Percentiles rank a stretch among this genome's conserved stretches.
phyloP scores from a whole-genome alignment of 2,329 filamentous ascomycete genomes.

The Onygenales sp. region DNA sequence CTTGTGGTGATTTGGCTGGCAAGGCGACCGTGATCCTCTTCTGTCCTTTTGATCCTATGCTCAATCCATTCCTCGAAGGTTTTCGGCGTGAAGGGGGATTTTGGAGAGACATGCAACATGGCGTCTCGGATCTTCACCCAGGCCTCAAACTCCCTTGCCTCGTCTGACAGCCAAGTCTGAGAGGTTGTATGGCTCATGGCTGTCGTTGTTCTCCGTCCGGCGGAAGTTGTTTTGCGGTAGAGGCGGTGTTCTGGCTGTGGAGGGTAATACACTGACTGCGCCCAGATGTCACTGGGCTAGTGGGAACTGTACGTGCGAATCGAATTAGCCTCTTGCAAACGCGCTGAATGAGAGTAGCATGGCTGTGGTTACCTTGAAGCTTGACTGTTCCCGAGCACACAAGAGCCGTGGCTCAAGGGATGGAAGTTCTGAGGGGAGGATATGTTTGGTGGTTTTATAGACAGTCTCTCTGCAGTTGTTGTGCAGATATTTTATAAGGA shows the following conservation, averaged over 20 bases:
- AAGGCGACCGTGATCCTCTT: constrained; percentile 8
- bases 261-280: not conserved
- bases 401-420: not conserved
- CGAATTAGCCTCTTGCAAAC: not conserved
- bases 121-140: constrained; percentile 16
- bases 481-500: not conserved
- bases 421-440: not conserved
- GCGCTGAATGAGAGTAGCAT: not conserved
- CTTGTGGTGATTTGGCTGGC: constrained; percentile 6
- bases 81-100: constrained; percentile 18
- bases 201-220: not conserved
- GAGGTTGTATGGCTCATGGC: constrained; percentile 18
- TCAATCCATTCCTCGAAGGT: constrained; percentile 17
- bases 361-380: not conserved
- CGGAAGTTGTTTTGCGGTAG: not conserved
- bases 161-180: constrained; percentile 19
- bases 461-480: not conserved
- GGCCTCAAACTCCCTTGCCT: constrained; percentile 17
- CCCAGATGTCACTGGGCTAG: not conserved
- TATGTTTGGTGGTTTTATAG: not conserved
- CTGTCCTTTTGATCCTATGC: constrained; percentile 12
- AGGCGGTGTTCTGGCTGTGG: not conserved
- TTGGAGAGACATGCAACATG: constrained; percentile 16
- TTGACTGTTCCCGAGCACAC: not conserved
- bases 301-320: not conserved